Percentiles rank a stretch among this genome's conserved stretches.
These are phyloP conservation scores for Lasiodiplodia sp. DNA, from an alignment of 2,329 filamentous ascomycete species.

Conservation along the genomic window DNA sequence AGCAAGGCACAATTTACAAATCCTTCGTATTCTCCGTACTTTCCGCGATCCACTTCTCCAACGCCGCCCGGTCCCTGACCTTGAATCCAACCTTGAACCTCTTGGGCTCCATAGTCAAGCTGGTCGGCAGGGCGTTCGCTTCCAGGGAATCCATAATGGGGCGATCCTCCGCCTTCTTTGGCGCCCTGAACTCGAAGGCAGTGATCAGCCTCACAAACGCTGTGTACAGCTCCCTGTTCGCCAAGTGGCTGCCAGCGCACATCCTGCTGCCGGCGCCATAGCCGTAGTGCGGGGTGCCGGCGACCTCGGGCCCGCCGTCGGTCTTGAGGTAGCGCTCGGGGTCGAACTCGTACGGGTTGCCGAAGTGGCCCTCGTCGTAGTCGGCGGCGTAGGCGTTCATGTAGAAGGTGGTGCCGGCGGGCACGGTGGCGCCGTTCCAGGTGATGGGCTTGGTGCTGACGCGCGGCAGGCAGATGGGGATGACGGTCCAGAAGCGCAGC, in stretches of 20 bases:
- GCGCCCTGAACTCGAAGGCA: conserved; percentile 55
- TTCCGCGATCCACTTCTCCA: conserved; percentile 57
- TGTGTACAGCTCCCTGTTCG: conserved; percentile 51
- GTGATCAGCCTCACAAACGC: conserved; percentile 58
- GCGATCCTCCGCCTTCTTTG: conserved; percentile 48
- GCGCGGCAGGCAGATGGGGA: conserved; percentile 78
- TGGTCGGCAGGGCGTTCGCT: conserved; percentile 56
- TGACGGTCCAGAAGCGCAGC: conserved; percentile 79
- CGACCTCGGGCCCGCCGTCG: conserved; percentile 43
- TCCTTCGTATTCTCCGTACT: conserved; percentile 56
- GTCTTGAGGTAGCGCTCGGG: conserved; percentile 72
- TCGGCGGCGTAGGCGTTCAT: conserved; percentile 80
- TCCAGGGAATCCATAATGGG: conserved; percentile 55
- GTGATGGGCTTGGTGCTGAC: conserved; percentile 75
- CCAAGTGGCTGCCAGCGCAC: conserved; percentile 57
- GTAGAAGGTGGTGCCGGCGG: conserved; percentile 79
- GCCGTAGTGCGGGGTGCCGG: conserved; percentile 57
- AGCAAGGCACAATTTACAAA: conserved; percentile 33
- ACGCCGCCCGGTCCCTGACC: conserved; percentile 49
- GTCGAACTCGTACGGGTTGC: conserved; percentile 67
- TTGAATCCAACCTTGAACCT: conserved; percentile 58
- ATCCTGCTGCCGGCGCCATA: conserved; percentile 57
- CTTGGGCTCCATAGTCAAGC: conserved; percentile 59
- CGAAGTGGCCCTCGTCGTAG: conserved; percentile 74
- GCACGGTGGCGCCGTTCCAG: conserved; percentile 72